phyloP scores from a whole-genome alignment of 2,329 filamentous ascomycete species.

The Huntiella bhutanensis region DNA sequence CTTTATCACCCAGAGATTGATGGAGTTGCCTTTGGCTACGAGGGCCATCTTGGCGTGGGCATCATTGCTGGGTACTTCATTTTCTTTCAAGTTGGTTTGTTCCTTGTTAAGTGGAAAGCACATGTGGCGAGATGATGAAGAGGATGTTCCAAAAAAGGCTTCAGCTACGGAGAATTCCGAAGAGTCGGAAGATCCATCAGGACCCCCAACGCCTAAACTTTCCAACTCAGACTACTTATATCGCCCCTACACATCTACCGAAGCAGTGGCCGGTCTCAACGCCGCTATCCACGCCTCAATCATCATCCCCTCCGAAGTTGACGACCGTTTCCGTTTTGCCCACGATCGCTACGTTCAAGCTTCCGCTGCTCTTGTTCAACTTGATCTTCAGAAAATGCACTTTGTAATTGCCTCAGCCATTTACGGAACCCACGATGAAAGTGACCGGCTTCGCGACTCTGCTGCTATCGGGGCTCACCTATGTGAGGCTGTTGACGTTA shows the following conservation, averaged over 20 bases:
- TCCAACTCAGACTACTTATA: neutral
- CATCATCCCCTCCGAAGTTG: slow-evolving; percentile 61
- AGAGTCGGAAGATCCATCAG: neutral
- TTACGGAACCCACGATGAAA: slow-evolving; percentile 46
- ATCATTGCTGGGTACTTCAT: slow-evolving; percentile 60
- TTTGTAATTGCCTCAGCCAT: slow-evolving; percentile 72
- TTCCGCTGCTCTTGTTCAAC: slow-evolving; percentile 49
- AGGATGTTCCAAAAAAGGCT: neutral
- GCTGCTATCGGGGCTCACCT: slow-evolving; percentile 58
- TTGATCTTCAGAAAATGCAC: slow-evolving; percentile 63
- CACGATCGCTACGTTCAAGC: slow-evolving; percentile 77
- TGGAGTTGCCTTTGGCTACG: slow-evolving; percentile 56
- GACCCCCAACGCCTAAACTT: neutral
- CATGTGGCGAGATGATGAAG: slow-evolving; percentile 28
- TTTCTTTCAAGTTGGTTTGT: slow-evolving; percentile 67
- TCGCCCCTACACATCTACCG: slow-evolving; percentile 36
- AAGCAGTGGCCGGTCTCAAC: slow-evolving; percentile 63
- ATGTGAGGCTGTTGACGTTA: slow-evolving; percentile 55
- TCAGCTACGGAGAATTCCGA: neutral
- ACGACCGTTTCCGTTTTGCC: slow-evolving; percentile 73
- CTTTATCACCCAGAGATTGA: slow-evolving; percentile 61
- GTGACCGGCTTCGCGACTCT: slow-evolving; percentile 27
- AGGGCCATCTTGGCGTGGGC: slow-evolving; percentile 73
- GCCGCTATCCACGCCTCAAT: slow-evolving; percentile 63
- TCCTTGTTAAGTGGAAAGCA: slow-evolving; percentile 60